Evolutionary conservation across 1,139 yeast genomes (phyloP).

Genomic region (Candida smagusa): DNA sequence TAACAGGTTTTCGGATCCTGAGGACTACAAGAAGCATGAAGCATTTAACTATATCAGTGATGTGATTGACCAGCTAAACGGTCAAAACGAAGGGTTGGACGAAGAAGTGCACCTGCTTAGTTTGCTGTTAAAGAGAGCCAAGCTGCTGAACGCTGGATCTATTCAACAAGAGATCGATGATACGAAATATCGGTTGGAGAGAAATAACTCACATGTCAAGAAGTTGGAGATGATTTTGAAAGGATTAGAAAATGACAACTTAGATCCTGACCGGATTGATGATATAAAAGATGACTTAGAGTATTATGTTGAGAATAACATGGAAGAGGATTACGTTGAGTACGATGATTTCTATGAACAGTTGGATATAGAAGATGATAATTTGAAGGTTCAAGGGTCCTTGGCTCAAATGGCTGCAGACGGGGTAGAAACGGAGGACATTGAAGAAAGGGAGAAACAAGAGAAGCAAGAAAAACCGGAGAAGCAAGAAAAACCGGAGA

Average conservation of each 20-base stretch:
- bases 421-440: slow-evolving; percentile 17
- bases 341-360: slow-evolving; percentile 93
- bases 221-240: slow-evolving; percentile 77
- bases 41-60: slow-evolving; percentile 69
- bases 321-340: slow-evolving; percentile 93
- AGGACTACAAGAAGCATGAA: slow-evolving; percentile 68
- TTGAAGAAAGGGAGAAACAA: neutral
- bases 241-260: slow-evolving; percentile 75
- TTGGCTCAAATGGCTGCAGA: slow-evolving; percentile 41
- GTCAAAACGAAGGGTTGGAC: slow-evolving; percentile 78
- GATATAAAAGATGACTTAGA: slow-evolving; percentile 86
- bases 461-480: neutral
- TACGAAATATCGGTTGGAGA: slow-evolving; percentile 60
- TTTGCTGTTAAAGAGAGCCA: slow-evolving; percentile 49
- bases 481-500: neutral
- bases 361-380: slow-evolving; percentile 69
- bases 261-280: slow-evolving; percentile 79
- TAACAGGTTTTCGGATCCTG: slow-evolving; percentile 54
- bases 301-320: slow-evolving; percentile 92
- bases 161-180: slow-evolving; percentile 56
- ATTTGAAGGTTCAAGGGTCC: slow-evolving; percentile 48
- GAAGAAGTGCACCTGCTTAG: slow-evolving; percentile 64
- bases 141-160: slow-evolving; percentile 31
- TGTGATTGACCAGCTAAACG: slow-evolving; percentile 77
- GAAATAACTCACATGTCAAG: slow-evolving; percentile 77